Evolutionary conservation across 2,329 filamentous ascomycete species (phyloP), one percentile per base, ranked within the genome.

Genomic region (Alternaria postmessia): DNA sequence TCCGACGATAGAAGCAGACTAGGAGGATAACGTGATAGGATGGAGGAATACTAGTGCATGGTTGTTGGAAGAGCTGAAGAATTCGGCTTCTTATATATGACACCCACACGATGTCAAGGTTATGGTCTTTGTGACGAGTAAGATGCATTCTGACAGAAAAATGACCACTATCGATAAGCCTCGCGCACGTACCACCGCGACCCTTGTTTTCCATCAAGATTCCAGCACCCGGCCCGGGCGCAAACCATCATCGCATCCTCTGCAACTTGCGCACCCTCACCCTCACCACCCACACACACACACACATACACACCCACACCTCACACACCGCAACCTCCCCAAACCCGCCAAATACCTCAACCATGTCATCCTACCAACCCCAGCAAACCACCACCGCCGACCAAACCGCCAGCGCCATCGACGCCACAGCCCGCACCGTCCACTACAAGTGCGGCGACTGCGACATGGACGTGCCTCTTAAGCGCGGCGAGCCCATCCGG

Each of bases 401-500:
- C 18, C 20, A 54, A 16, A 39, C 7, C 18, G 28, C 48, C 22
- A 12, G 46, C 9, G 24, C 54, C 28, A 62, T 72, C 70, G 80
- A 81, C 68, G 76, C 81, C 69, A 79, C 74, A 26, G 75, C 76
- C 63, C 80, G 80, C 68, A 79, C 80, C 46, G 82, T 84, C 18
- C 74, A 79, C 62, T 85, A 85, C 77, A 76, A 81, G 36, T 96
- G 92, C 83, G 93, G 92, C 76, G 92, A 96, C 81, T 97, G 93
- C 84, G 92, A 91, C 61, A 84, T 87, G 64, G 90, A 91, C 70
- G 91, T 94, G 44, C 85, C 87, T 18, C 83, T 96, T 70, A 90
- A 91, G 80, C 87, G 89, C 68, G 90, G 88, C 64, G 92, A 95
- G 73, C 89, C 90, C 34, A 94, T 96, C 69, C 86, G 92, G 28